These are phyloP conservation scores for Fusarium globosum DNA, from an alignment of 2,329 filamentous ascomycete species.

Conservation along the genomic window DNA sequence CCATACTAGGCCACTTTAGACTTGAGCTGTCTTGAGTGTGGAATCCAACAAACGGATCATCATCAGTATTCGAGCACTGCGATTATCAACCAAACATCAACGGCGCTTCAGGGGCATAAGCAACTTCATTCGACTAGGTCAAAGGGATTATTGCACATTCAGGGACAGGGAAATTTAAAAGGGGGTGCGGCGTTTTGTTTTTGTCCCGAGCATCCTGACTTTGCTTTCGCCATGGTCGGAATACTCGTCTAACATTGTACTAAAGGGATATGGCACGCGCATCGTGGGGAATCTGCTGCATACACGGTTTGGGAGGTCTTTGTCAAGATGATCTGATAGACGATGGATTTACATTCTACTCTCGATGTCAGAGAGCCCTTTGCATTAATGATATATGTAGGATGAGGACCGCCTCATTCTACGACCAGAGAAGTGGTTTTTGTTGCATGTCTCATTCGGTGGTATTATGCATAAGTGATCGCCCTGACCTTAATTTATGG, in stretches of 20 bases:
- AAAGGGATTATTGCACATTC: slow-evolving; percentile 26
- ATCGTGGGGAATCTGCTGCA: slow-evolving; percentile 27
- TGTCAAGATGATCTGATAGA: slow-evolving; percentile 41
- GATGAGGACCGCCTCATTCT: slow-evolving; percentile 30
- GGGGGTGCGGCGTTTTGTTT: slow-evolving; percentile 45
- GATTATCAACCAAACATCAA: slow-evolving; percentile 10
- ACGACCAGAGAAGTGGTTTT: slow-evolving; percentile 23
- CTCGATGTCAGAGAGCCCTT: slow-evolving; percentile 18
- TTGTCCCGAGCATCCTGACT: slow-evolving; percentile 20
- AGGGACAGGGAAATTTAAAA: slow-evolving; percentile 31
- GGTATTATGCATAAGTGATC: neutral
- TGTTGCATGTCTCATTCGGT: neutral
- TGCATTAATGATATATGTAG: slow-evolving; percentile 38
- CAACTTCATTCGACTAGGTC: slow-evolving; percentile 33
- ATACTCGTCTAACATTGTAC: slow-evolving; percentile 24
- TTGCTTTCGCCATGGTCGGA: slow-evolving; percentile 15
- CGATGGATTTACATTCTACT: slow-evolving; percentile 22
- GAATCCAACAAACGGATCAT: neutral
- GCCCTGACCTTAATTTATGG: neutral
- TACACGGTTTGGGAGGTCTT: slow-evolving; percentile 17
- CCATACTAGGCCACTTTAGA: slow-evolving; percentile 47
- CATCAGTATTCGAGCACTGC: slow-evolving; percentile 12
- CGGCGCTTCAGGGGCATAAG: slow-evolving; percentile 31
- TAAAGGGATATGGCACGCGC: slow-evolving; percentile 21
- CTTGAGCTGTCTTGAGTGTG: slow-evolving; percentile 6